Percentiles rank a stretch among this genome's conserved stretches.
Evolutionary conservation across 2,329 filamentous ascomycete species (phyloP).

Genomic region (Penicillium sp.): DNA sequence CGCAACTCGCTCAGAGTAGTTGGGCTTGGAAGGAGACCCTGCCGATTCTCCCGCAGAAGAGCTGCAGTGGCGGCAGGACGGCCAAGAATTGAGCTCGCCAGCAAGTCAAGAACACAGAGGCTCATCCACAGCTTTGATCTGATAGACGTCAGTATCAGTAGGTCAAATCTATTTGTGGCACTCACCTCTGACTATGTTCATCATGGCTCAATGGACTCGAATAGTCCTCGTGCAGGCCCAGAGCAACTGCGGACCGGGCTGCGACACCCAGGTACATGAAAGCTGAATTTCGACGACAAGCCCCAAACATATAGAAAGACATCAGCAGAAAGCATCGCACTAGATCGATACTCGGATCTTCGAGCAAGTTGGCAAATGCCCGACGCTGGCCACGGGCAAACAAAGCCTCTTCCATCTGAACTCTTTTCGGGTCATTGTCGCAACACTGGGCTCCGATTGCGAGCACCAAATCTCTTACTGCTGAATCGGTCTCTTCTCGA

Average conservation of each 20-base stretch:
- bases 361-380: slow-evolving; percentile 49
- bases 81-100: slow-evolving; percentile 47
- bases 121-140: slow-evolving; percentile 46
- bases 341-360: slow-evolving; percentile 51
- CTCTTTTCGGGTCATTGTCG: slow-evolving; percentile 25
- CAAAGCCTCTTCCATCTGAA: slow-evolving; percentile 35
- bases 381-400: slow-evolving; percentile 47
- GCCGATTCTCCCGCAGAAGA: slow-evolving; percentile 23
- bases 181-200: slow-evolving; percentile 22
- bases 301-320: slow-evolving; percentile 55
- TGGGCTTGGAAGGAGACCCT: slow-evolving; percentile 11
- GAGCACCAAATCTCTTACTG: slow-evolving; percentile 43
- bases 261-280: slow-evolving; percentile 61
- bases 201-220: slow-evolving; percentile 8
- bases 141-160: no score
- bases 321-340: slow-evolving; percentile 51
- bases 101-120: slow-evolving; percentile 44
- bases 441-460: slow-evolving; percentile 51
- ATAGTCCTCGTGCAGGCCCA: slow-evolving; percentile 48
- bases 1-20: slow-evolving; percentile 18
- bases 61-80: slow-evolving; percentile 35
- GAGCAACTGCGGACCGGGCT: slow-evolving; percentile 51
- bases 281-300: slow-evolving; percentile 54
- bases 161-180: no score
- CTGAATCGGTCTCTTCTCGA: slow-evolving; percentile 24